Base-by-base conservation (phyloP, 1,139 yeast species). In the Candida sanyaensis region DNA sequence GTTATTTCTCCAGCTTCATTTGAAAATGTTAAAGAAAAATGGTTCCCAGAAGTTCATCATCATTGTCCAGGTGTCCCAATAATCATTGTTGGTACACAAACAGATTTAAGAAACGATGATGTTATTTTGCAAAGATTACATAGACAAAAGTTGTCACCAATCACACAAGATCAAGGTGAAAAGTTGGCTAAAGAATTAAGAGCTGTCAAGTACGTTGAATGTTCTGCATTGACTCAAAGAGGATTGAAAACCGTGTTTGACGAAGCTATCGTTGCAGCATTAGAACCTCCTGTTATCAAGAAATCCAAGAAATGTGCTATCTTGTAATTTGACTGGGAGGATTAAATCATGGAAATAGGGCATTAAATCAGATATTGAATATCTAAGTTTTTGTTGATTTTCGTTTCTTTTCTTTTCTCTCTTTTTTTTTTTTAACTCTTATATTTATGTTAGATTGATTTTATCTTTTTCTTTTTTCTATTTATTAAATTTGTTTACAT, bases 211-310 rank as follows among this genome's bases (percentile, higher is more conserved):
- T 93, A 93, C 68, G 96, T 91, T 43, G 98, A 92, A 71, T 92
- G 98, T 71, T 90, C 97, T 12, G 98, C 98, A n/a, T 80, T 93
- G 63, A 92, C 97, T 47, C 98, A 92, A 73, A 85, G 92, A 66
- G 98, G 98, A 11, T 81, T 92, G 66, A 92, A 92, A 73, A 91
- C 95, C 55, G 97, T 92, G 31, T 92, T 92, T 69, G 98, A 92
- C 65, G 97, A 92, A 69, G 97, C 98, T 36, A 93, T 93, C 52
- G 97, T 93, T 46, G 96, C 96, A 52, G 96, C 96, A 46, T 78
- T 90, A 56, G 96, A 89, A 66, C 96, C 96, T 45, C 96, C 96
- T 31, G 92, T 86, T 50, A 83, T 86, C 63, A 86, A 85, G 67
- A 86, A 88, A 79, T 83, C 84, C 59, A 86, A 84, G 73, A 88